Percentiles rank a stretch among this genome's conserved stretches.
Evolutionary conservation across 2,329 filamentous ascomycete species (phyloP).

Genomic region (Pestalotiopsis sp.): DNA sequence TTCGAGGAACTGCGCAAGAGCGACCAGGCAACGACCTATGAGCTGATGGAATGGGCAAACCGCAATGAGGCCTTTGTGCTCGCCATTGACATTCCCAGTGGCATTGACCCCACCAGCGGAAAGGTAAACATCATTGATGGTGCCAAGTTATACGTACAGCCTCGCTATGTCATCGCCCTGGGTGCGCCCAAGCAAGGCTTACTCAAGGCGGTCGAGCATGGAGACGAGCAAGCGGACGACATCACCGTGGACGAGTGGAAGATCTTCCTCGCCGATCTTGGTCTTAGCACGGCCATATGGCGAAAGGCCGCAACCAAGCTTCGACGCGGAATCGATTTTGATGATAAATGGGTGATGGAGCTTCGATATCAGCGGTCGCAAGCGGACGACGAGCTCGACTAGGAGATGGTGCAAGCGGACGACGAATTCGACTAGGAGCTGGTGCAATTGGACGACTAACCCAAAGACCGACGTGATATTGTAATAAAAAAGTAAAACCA

Average conservation of each 20-base stretch:
- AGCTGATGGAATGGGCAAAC: slow-evolving; percentile 93
- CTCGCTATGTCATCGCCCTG: slow-evolving; percentile 81
- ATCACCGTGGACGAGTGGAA: slow-evolving; percentile 68
- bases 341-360: slow-evolving; percentile 80
- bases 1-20: slow-evolving; percentile 86
- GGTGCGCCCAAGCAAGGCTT: slow-evolving; percentile 87
- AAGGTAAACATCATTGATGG: slow-evolving; percentile 70
- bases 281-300: slow-evolving; percentile 81
- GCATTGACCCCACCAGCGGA: slow-evolving; percentile 79
- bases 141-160: slow-evolving; percentile 76
- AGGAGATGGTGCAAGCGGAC: background rate
- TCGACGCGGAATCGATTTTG: slow-evolving; percentile 86
- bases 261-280: slow-evolving; percentile 84
- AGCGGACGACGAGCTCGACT: slow-evolving; percentile 12
- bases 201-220: slow-evolving; percentile 72
- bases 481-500: background rate
- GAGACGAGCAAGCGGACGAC: slow-evolving; percentile 50
- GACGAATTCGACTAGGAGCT: background rate
- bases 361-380: slow-evolving; percentile 51
- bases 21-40: slow-evolving; percentile 82
- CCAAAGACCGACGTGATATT: too few relatives aligned
- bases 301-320: slow-evolving; percentile 81
- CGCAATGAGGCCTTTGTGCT: slow-evolving; percentile 81
- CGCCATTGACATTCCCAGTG: slow-evolving; percentile 89
- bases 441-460: too few relatives aligned